Conservation (phyloP, 2,329 filamentous ascomycete genomes). For the Fusarium buharicum region DNA sequence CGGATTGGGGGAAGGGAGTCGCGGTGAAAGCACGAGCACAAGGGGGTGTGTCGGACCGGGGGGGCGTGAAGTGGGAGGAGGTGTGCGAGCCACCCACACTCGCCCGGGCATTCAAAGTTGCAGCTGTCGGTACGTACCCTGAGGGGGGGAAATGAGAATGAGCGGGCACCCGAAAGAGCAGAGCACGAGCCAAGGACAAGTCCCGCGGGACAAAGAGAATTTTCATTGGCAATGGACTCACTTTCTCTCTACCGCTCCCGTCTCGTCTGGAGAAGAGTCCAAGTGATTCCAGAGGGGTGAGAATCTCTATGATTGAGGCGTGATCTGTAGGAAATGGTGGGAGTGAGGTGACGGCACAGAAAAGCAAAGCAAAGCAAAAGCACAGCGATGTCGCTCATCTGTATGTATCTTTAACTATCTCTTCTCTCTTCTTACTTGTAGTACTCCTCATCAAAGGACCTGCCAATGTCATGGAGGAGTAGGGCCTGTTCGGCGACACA, state of each 20-base stretch:
- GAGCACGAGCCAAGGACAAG: conserved; percentile 39
- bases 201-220: conserved; percentile 40
- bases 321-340: conserved; percentile 21
- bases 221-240: conserved; percentile 27
- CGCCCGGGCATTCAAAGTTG: neutral
- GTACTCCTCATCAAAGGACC: conserved; percentile 15
- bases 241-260: conserved; percentile 8
- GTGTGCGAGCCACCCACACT: conserved; percentile 6
- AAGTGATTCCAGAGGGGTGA: conserved; percentile 30
- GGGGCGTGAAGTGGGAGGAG: conserved; percentile 15
- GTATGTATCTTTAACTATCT: conserved; percentile 4
- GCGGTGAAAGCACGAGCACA: conserved; percentile 42
- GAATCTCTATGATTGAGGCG: conserved; percentile 14
- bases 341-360: conserved; percentile 11
- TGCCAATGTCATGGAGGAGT: conserved; percentile 26
- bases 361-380: neutral
- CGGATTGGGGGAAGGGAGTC: conserved; percentile 46
- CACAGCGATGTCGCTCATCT: conserved; percentile 17
- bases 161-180: conserved; percentile 20
- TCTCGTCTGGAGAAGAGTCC: conserved; percentile 1
- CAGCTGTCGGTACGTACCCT: conserved; percentile 24
- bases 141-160: conserved; percentile 2
- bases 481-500: conserved; percentile 39
- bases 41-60: conserved; percentile 21
- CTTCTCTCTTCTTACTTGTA: conserved; percentile 11